Conservation (phyloP, 257 asterid genomes). For the Scutellaria galericulata region DNA sequence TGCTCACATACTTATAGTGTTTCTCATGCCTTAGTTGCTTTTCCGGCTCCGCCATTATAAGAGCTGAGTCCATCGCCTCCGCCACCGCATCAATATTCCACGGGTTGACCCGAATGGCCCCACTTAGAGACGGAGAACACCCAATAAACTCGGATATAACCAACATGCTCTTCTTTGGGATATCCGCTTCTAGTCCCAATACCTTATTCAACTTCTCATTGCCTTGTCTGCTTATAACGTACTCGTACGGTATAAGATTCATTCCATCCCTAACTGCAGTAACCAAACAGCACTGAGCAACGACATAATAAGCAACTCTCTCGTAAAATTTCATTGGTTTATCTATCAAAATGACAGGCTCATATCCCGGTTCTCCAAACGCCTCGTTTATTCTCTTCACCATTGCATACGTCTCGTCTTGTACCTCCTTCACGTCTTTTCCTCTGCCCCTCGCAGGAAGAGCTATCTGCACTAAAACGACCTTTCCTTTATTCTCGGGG, state of each 20-base stretch:
- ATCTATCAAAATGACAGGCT: conserved; percentile 75
- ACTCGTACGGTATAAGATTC: conserved; percentile 91
- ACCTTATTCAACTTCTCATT: conserved; percentile 62
- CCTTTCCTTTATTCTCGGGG: conserved; percentile 89
- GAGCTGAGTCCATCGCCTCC: conserved; percentile 84
- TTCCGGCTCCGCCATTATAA: conserved; percentile 80
- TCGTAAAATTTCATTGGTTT: conserved; percentile 74
- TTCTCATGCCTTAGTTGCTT: conserved; percentile 86
- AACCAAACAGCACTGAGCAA: conserved; percentile 84
- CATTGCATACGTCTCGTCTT: conserved; percentile 67
- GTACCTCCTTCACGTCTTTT: conserved; percentile 86
- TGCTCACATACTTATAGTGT: conserved; percentile 83
- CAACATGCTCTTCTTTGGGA: conserved; percentile 75
- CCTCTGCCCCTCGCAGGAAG: conserved; percentile 90
- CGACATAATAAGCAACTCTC: conserved; percentile 79
- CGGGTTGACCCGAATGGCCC: conserved; percentile 86
- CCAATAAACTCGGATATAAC: conserved; percentile 90
- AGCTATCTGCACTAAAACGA: conserved; percentile 85
- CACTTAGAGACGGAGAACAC: conserved; percentile 88
- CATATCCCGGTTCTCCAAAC: conserved; percentile 76
- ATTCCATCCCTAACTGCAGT: conserved; percentile 95
- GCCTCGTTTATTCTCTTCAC: conserved; percentile 75
- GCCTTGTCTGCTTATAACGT: conserved; percentile 79
- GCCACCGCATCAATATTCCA: conserved; percentile 86
- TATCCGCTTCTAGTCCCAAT: conserved; percentile 49